A percentile compares a stretch with the other conserved stretches of the same genome.
Conservation (phyloP, 1,284 basidiomycete species). For the Cystobasidium slooffiae region DNA sequence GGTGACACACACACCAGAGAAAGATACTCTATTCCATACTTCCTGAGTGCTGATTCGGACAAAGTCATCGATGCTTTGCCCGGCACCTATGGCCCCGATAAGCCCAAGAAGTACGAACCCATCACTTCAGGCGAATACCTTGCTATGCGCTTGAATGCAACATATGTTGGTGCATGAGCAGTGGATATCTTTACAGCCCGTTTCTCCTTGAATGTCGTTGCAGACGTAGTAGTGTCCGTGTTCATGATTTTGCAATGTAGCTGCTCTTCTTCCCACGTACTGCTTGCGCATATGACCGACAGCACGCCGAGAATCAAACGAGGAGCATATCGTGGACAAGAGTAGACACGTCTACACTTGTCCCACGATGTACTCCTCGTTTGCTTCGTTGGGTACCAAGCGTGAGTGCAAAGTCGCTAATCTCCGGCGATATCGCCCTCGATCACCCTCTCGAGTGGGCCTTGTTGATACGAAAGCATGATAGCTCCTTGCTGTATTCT, state of each 20-base stretch:
- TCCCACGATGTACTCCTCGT: no score
- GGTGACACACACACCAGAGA: slow-evolving; percentile 8
- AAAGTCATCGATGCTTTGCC: slow-evolving; percentile 20
- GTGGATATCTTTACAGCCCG: background rate
- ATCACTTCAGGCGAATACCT: slow-evolving; percentile 22
- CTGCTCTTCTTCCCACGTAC: background rate
- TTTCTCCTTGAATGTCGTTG: background rate
- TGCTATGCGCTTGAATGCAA: slow-evolving; percentile 20
- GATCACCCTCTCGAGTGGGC: no score
- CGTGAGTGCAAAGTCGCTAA: no score
- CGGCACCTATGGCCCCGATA: slow-evolving; percentile 24
- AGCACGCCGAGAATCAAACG: no score
- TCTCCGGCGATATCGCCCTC: no score
- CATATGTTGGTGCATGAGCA: slow-evolving; percentile 19
- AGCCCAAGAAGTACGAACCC: slow-evolving; percentile 29
- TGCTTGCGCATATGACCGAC: no score
- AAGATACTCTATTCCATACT: slow-evolving; percentile 23
- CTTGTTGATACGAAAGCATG: no score
- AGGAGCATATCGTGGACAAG: no score
- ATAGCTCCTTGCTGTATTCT: background rate
- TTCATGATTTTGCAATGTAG: background rate
- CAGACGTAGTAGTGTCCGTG: background rate
- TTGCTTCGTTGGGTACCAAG: no score
- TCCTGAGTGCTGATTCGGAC: slow-evolving; percentile 15
- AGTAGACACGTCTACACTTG: no score